Evolutionary conservation across 2,329 filamentous ascomycete species (phyloP).

Genomic region (Colletotrichum somersetense): DNA sequence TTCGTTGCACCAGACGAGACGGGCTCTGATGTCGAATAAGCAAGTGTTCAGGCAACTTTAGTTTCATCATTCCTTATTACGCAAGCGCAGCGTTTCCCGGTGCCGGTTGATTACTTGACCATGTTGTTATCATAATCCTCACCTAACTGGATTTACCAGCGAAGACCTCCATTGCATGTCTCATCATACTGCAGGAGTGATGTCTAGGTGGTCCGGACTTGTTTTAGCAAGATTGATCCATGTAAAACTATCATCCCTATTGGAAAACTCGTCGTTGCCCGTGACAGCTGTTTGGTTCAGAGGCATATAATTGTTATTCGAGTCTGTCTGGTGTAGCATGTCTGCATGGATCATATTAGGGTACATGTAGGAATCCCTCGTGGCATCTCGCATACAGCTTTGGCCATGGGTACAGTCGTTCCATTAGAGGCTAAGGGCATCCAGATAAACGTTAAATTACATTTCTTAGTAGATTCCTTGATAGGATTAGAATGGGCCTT

Average conservation of each 20-base stretch:
- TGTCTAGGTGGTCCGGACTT: too few species aligned
- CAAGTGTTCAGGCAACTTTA: slow-evolving; percentile 51
- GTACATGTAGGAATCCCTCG: neutral
- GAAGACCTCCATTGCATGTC: too few species aligned
- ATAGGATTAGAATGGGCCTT: neutral
- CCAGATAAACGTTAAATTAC: neutral
- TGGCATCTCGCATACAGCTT: neutral
- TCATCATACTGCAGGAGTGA: too few species aligned
- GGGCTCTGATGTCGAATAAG: slow-evolving; percentile 66
- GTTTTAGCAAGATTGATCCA: too few species aligned
- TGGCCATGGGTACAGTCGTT: neutral
- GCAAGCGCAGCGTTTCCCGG: neutral
- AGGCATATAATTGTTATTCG: too few species aligned
- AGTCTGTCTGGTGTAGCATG: too few species aligned
- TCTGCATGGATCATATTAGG: too few species aligned
- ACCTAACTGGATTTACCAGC: too few species aligned
- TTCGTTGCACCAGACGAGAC: slow-evolving; percentile 71
- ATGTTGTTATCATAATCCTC: too few species aligned
- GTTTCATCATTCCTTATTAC: neutral
- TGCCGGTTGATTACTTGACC: slow-evolving; percentile 42
- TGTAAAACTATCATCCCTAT: too few species aligned
- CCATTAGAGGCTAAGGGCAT: neutral
- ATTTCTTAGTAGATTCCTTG: neutral
- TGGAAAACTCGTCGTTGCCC: too few species aligned
- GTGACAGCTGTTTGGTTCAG: too few species aligned